Evolutionary conservation across 208 protist genomes (phyloP), one percentile per base, ranked within the genome.

Genomic region (Strigomonas galati): DNA sequence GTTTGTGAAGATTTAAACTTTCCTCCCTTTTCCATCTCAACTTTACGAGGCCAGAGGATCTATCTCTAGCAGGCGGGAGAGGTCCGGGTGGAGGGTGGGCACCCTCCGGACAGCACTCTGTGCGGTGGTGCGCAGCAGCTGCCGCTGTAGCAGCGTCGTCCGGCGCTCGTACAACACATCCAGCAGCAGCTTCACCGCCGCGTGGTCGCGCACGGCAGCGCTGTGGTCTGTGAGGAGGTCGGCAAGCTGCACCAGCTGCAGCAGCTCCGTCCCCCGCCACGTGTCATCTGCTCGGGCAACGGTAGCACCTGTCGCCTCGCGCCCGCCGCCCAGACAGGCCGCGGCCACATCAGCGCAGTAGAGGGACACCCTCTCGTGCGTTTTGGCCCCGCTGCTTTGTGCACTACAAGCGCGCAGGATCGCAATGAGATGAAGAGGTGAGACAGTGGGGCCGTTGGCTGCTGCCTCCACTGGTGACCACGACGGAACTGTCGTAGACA

Each of bases 111-210:
- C 65, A 17, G 81, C 76, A 21, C 88, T 71, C 24, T 65, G 74
- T 17, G 78, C 70, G 1, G 63, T 84, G 51, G 87, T 72, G 6
- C 83, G 21, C 1, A 89, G 63, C 35, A 90, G 60, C 2, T 79
- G 75, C 9, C 88, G 79, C 60, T 84, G 82, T 57, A 88, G 73
- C 21, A 94, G 75, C 46, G 72, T 66, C 1, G 70, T 69, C 10
- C 85, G 72, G 44, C 79, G 69, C 2, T 84, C 72, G 63, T 91
- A 91, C 27, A 87, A 51, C 5, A 78, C 46, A 9, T 69, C 69
- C 31, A 87, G 76, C 17, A 94, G 71, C 28, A 65, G 24, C 14
- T 43, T 52, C 49, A 90, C 70, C 26, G 69, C 75, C n/a, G 74
- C 71, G 49, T 85, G 74, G 0, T 46, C 26, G 27, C 54, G 52